Percentiles rank a stretch among this genome's conserved stretches.
Evolutionary conservation across 2,329 filamentous ascomycete species (phyloP).

Genomic region (Sporothrix pallida): DNA sequence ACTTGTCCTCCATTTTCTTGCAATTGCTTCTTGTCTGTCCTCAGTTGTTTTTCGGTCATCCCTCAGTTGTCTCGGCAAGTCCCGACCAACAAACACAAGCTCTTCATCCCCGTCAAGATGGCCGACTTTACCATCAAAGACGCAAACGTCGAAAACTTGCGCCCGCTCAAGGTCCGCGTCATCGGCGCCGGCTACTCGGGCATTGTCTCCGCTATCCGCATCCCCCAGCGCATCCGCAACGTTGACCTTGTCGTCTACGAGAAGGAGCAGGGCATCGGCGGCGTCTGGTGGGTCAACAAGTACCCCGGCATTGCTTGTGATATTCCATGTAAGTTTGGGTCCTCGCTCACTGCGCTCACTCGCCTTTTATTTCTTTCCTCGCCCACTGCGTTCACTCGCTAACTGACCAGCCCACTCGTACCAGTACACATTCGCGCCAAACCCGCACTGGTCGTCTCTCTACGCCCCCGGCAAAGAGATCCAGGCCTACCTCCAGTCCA

Average conservation of each 20-base stretch:
- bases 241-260: conserved; percentile 47
- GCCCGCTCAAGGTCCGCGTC: conserved; percentile 46
- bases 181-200: conserved; percentile 47
- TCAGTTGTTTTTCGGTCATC: neutral
- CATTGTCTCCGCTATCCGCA: conserved; percentile 45
- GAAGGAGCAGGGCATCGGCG: conserved; percentile 46
- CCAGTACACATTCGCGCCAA: conserved; percentile 61
- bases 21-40: neutral
- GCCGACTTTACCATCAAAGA: conserved; percentile 40
- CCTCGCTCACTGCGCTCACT: conserved; percentile 27
- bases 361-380: neutral
- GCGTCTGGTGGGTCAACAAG: conserved; percentile 47
- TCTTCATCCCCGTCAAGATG: neutral
- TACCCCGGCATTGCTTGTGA: conserved; percentile 48
- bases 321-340: conserved; percentile 38
- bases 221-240: conserved; percentile 46
- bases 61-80: neutral
- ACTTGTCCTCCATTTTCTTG: neutral
- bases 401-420: conserved; percentile 54
- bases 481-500: conserved; percentile 54
- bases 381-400: too few relatives aligned
- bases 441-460: conserved; percentile 59
- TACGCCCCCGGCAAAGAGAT: conserved; percentile 59
- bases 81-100: neutral
- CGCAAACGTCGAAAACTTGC: conserved; percentile 44